phyloP scores from a whole-genome alignment of 345 rosid genomes.

The Xanthoceras sorbifolium region DNA sequence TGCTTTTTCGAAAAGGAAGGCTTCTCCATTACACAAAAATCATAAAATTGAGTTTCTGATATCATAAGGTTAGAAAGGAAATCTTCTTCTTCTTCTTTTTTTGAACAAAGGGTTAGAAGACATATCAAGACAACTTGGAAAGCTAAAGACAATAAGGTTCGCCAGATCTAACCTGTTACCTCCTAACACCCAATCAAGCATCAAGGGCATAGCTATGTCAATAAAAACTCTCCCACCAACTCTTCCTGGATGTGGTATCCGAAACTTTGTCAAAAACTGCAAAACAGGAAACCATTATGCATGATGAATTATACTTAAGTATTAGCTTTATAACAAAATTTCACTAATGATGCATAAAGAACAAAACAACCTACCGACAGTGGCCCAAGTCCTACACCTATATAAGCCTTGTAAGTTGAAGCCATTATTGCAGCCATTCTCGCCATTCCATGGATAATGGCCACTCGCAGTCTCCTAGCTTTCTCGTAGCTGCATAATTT shows the following conservation, averaged over 20 bases:
- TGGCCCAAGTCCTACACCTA: conserved; percentile 97
- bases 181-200: conserved; percentile 91
- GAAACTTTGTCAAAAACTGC: conserved; percentile 82
- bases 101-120: not conserved
- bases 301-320: conserved; percentile 14
- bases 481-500: conserved; percentile 60
- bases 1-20: not conserved
- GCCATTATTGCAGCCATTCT: conserved; percentile 97
- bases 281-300: conserved; percentile 18
- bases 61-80: no score
- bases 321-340: conserved; percentile 8
- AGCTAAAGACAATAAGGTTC: not conserved
- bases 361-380: conserved; percentile 55
- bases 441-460: conserved; percentile 86
- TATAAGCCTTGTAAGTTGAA: conserved; percentile 88
- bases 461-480: conserved; percentile 76
- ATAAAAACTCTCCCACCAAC: conserved; percentile 85
- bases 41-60: not conserved
- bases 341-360: not conserved
- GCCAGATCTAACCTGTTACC: conserved; percentile 74
- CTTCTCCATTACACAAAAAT: not conserved
- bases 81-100: no score
- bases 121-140: not conserved
- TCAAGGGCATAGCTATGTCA: conserved; percentile 73
- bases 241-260: conserved; percentile 91